phyloP scores from a whole-genome alignment of 2,329 filamentous ascomycete genomes.

The Setomelanomma holmii region DNA sequence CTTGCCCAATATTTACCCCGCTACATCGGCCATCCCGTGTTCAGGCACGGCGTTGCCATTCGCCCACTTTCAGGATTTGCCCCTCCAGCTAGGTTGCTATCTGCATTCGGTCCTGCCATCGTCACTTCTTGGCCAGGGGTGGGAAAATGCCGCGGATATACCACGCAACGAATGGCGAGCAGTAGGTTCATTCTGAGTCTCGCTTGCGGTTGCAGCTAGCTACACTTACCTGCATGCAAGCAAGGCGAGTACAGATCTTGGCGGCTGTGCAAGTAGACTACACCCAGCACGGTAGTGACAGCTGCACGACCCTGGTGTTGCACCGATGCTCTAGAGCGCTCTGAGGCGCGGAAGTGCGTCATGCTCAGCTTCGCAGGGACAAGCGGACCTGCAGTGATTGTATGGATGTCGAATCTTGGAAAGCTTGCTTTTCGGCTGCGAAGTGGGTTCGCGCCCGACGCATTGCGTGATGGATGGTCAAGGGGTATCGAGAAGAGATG shows the following conservation, averaged over 20 bases:
- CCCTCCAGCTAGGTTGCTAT: background rate
- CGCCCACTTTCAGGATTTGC: background rate
- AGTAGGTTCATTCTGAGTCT: background rate
- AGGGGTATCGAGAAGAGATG: background rate
- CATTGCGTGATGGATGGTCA: background rate
- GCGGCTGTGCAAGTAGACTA: background rate
- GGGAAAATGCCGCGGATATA: no score
- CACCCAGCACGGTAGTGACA: background rate
- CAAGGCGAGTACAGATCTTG: no score
- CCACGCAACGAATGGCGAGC: no score
- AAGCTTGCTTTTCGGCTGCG: conserved; percentile 6
- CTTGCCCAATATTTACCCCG: background rate
- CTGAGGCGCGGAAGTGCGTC: conserved; percentile 1
- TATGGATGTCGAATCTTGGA: background rate
- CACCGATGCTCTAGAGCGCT: conserved; percentile 1
- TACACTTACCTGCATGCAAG: background rate
- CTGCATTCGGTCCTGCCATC: background rate
- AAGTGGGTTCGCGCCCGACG: background rate
- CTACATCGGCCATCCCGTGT: conserved; percentile 1
- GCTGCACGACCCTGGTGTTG: background rate
- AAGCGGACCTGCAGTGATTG: background rate
- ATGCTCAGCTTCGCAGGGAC: conserved; percentile 3
- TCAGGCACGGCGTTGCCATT: background rate
- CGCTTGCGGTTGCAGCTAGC: background rate
- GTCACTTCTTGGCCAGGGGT: no score